phyloP scores from a whole-genome alignment of 179 eudicot genomes.

The Patellifolia procumbens region DNA sequence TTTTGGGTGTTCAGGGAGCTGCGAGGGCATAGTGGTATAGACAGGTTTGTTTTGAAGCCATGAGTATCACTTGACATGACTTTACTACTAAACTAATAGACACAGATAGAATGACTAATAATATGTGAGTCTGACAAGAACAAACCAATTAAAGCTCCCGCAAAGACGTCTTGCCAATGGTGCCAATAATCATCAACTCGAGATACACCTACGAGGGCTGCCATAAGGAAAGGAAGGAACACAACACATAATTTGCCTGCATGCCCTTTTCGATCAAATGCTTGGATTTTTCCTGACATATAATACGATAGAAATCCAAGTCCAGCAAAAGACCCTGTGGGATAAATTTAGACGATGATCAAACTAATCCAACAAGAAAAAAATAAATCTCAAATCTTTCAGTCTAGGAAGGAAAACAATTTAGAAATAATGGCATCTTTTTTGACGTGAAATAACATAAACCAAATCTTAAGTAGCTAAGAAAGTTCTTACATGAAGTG shows the following conservation, averaged over 20 bases:
- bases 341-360: not conserved
- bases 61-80: too few species aligned
- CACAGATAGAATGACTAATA: not conserved
- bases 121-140: not conserved
- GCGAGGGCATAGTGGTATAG: too few species aligned
- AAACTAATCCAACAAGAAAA: too few species aligned
- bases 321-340: conserved; percentile 60
- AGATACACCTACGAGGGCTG: conserved; percentile 56
- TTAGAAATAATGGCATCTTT: not conserved
- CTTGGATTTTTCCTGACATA: conserved; percentile 49
- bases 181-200: conserved; percentile 71
- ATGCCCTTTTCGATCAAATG: conserved; percentile 48
- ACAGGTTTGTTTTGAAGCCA: too few species aligned
- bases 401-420: not conserved
- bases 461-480: not conserved
- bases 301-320: conserved; percentile 56
- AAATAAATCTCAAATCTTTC: not conserved
- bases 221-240: conserved; percentile 45
- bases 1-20: too few species aligned
- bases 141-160: conserved; percentile 49
- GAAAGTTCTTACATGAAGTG: conserved; percentile 44
- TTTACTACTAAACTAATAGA: too few species aligned
- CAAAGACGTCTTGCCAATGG: conserved; percentile 62
- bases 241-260: conserved; percentile 56
- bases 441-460: not conserved